A percentile compares a stretch with the other conserved stretches of the same genome.
These are phyloP conservation scores for Vanrija sp. DNA, from an alignment of 1,284 basidiomycete species.

Conservation along the genomic window DNA sequence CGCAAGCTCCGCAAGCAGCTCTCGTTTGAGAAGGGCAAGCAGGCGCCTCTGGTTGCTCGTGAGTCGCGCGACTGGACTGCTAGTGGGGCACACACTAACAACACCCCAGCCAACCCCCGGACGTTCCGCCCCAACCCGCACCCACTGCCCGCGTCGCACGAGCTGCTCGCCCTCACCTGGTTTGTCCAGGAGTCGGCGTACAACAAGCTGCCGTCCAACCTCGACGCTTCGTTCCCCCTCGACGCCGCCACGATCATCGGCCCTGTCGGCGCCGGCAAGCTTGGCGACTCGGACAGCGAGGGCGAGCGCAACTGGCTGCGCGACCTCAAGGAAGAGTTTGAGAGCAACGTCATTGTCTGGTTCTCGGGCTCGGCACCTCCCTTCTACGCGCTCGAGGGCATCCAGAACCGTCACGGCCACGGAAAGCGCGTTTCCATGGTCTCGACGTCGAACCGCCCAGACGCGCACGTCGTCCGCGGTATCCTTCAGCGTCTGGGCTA, in stretches of 20 bases:
- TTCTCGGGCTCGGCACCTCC: conserved; percentile 21
- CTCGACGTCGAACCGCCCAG: conserved; percentile 23
- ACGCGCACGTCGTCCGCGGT: conserved; percentile 19
- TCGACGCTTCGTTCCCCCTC: conserved; percentile 33
- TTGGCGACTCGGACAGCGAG: conserved; percentile 20
- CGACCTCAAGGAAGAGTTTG: conserved; percentile 29
- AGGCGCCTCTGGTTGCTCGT: conserved; percentile 10
- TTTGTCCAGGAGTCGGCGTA: conserved; percentile 38
- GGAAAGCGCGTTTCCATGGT: conserved; percentile 24
- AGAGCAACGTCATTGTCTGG: conserved; percentile 38
- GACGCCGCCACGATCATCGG: conserved; percentile 40
- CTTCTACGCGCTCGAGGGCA: conserved; percentile 27
- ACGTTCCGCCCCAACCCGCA: conserved; percentile 24
- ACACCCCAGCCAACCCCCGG: conserved; percentile 9
- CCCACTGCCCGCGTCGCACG: conserved; percentile 38
- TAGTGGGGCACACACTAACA: not conserved
- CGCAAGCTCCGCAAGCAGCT: not conserved
- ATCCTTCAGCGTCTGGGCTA: conserved; percentile 26
- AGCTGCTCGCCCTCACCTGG: conserved; percentile 46
- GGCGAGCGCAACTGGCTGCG: conserved; percentile 26
- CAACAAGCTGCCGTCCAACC: conserved; percentile 29
- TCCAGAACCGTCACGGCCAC: conserved; percentile 25
- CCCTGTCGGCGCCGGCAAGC: conserved; percentile 19
- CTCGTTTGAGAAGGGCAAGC: not conserved
- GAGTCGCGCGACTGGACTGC: not conserved